Base-by-base conservation (phyloP, 2,329 filamentous ascomycete species). In the Ophiocordyceps sinensis region DNA sequence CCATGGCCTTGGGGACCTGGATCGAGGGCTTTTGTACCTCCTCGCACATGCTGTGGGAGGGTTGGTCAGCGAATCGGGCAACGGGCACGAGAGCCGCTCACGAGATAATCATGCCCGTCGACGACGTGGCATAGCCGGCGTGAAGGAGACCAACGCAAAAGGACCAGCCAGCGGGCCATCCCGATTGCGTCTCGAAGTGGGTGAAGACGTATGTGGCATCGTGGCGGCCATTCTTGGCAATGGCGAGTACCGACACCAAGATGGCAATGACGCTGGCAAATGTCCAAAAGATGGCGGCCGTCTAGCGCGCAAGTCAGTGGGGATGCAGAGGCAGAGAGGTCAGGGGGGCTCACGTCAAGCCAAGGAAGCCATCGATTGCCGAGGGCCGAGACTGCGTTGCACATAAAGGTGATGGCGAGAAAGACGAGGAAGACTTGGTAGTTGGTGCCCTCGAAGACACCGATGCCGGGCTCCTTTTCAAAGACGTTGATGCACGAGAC, bases 21-120 rank as follows among this genome's bases (percentile, higher is more conserved):
- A 74, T 64, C 13, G 76, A 63, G 1, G 73, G 68, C 45, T 75
- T 66, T 31, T 75, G 74, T n/a, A 79, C 77, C 51, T 79, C 75
- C 46, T 73, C 70, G 41, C 69, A 70, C 68, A 73, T 72, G 57
- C 32, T 35, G 17, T 32, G 32, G 15, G 5, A 35, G 12, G 8
- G 3, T 12, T 14, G 32, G 32, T 35, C 32, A 35, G 32, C 32
- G 17, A 35, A 19, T 19, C 19, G 19, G 31, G 15, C n/a, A n/a
- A n/a, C 31, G 31, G 3, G n/a, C 14, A 10, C 4, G 5, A 17
- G 15, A 10, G 17, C 32, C 14, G 67, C 75, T 68, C 63, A 80
- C 76, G 77, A 82, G 55, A 85, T 80, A 44, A 86, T 80, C 82
- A 86, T 86, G 60, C 82, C 82, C 0, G 80, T 85, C 14, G 79